Conservation (phyloP, 2,329 filamentous ascomycete genomes). For the Rugonectria rugulosa region DNA sequence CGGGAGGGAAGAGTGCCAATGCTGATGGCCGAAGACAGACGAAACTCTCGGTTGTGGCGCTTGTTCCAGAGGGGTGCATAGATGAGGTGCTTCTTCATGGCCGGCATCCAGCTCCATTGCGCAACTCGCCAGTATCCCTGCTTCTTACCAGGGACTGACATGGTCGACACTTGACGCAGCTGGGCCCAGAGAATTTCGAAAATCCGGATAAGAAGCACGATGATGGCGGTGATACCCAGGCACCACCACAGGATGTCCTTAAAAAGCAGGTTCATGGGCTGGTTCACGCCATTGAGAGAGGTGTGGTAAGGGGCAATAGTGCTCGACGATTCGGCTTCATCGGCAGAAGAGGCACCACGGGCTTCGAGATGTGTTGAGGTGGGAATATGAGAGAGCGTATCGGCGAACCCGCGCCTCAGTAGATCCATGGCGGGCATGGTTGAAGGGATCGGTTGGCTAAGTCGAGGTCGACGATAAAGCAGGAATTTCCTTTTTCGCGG, state of each 20-base stretch:
- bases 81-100: constrained; percentile 66
- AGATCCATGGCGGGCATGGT: constrained; percentile 42
- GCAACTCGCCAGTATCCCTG: constrained; percentile 67
- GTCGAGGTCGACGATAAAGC: constrained; percentile 16
- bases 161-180: constrained; percentile 65
- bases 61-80: constrained; percentile 70
- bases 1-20: constrained; percentile 71
- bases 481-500: constrained; percentile 15
- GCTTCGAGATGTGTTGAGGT: constrained; percentile 42
- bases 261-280: constrained; percentile 64
- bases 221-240: constrained; percentile 62
- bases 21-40: constrained; percentile 66
- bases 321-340: constrained; percentile 47
- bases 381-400: constrained; percentile 40
- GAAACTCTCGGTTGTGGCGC: constrained; percentile 72
- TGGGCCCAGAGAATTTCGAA: constrained; percentile 62
- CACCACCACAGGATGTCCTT: constrained; percentile 67
- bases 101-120: constrained; percentile 67
- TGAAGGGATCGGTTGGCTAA: constrained; percentile 9
- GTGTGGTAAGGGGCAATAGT: constrained; percentile 65
- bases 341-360: constrained; percentile 38
- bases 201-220: constrained; percentile 62
- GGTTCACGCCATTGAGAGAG: constrained; percentile 67
- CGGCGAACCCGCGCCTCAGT: constrained; percentile 42
- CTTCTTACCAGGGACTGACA: constrained; percentile 59